phyloP scores from a whole-genome alignment of 768 basidiomycete genomes.

The Neoboletus magnificus region DNA sequence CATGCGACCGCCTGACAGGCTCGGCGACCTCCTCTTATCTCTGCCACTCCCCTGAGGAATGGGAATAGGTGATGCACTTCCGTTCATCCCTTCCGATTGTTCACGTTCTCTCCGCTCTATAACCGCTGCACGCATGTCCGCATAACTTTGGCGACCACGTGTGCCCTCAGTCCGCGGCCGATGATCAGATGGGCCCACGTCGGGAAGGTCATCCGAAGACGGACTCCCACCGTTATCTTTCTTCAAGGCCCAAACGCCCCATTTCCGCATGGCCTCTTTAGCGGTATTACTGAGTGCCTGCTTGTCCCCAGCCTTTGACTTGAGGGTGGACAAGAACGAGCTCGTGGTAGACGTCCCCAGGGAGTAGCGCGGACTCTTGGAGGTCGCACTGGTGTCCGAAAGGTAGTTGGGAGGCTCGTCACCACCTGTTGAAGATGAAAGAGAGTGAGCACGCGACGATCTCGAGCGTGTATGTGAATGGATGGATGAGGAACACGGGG shows the following conservation, averaged over 20 bases:
- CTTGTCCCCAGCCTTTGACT: constrained; percentile 76
- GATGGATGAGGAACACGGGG: constrained; percentile 43
- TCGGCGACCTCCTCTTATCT: constrained; percentile 26
- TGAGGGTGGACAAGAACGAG: constrained; percentile 77
- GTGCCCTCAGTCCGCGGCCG: constrained; percentile 34
- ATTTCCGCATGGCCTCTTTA: constrained; percentile 88
- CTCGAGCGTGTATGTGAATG: constrained; percentile 35
- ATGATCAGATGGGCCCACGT: constrained; percentile 39
- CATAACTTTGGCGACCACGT: constrained; percentile 58
- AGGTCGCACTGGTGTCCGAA: constrained; percentile 30
- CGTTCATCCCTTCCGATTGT: constrained; percentile 17
- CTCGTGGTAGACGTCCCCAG: constrained; percentile 33
- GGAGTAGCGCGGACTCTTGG: constrained; percentile 42
- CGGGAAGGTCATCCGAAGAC: constrained; percentile 40
- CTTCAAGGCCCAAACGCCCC: constrained; percentile 79
- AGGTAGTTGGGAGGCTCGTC: constrained; percentile 29
- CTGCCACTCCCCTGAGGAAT: constrained; percentile 28
- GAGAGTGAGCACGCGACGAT: constrained; percentile 35
- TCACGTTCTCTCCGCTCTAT: constrained; percentile 58
- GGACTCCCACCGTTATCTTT: constrained; percentile 42
- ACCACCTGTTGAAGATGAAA: constrained; percentile 34
- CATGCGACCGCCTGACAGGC: constrained; percentile 25
- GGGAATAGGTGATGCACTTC: constrained; percentile 32
- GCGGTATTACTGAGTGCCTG: constrained; percentile 82
- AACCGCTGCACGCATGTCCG: constrained; percentile 75